These are phyloP conservation scores for Xylariaceae sp. DNA, from an alignment of 2,329 filamentous ascomycete species.

Conservation along the genomic window DNA sequence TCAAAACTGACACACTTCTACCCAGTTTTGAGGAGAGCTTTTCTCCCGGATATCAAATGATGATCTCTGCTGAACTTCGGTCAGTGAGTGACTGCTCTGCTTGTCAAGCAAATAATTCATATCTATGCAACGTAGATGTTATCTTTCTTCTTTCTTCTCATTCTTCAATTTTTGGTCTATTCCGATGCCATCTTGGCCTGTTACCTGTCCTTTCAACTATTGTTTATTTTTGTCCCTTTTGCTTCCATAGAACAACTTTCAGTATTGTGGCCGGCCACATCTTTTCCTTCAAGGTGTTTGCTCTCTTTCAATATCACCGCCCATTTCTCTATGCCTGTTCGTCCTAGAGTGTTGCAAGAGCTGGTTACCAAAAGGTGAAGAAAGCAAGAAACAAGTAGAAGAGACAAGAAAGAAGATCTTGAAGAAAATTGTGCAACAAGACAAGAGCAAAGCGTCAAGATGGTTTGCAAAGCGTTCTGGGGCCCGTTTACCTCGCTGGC, in stretches of 20 bases:
- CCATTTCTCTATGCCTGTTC: slow-evolving; percentile 3
- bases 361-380: slow-evolving; percentile 5
- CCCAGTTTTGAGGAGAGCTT: too few species aligned
- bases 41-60: too few species aligned
- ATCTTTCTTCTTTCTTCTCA: too few species aligned
- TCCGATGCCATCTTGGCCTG: slow-evolving; percentile 16
- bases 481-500: slow-evolving; percentile 19
- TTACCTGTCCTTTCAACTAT: slow-evolving; percentile 19
- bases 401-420: slow-evolving; percentile 2
- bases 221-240: slow-evolving; percentile 12
- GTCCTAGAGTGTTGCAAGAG: slow-evolving; percentile 5
- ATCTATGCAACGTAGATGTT: too few species aligned
- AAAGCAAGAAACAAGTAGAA: neutral
- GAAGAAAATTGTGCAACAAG: slow-evolving; percentile 1
- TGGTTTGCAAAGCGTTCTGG: slow-evolving; percentile 17
- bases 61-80: too few species aligned
- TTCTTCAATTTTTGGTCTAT: too few species aligned
- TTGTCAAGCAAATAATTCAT: too few species aligned
- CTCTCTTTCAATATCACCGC: too few species aligned
- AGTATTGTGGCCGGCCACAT: slow-evolving; percentile 25
- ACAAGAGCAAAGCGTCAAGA: slow-evolving; percentile 12
- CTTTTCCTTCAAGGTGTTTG: slow-evolving; percentile 12
- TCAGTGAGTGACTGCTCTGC: too few species aligned
- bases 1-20: too few species aligned
- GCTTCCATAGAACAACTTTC: slow-evolving; percentile 1